Conservation (phyloP, 495 filamentous ascomycete genomes). For the Pseudomonodictys pantanalensis region DNA sequence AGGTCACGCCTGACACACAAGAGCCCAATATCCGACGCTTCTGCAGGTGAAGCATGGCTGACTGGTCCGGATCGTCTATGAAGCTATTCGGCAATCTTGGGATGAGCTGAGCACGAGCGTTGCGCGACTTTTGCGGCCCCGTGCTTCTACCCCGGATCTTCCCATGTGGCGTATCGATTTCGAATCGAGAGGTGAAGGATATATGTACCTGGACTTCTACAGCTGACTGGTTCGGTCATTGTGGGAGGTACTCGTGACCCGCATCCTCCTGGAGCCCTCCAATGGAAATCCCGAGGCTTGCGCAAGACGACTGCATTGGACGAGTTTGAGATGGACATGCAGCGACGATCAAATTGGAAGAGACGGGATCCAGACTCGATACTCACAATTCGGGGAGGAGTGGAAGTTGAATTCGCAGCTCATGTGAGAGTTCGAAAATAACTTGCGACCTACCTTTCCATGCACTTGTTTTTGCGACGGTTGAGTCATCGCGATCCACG, state of each 20-base stretch:
- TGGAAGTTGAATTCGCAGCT: conserved; percentile 1
- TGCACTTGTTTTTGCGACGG: conserved; percentile 4
- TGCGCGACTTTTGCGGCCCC: conserved; percentile 28
- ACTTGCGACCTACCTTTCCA: conserved; percentile 1
- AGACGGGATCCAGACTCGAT: conserved; percentile 3
- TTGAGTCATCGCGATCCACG: conserved; percentile 28
- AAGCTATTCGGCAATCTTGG: background rate
- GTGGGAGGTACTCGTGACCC: conserved; percentile 14
- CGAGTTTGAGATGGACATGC: conserved; percentile 19
- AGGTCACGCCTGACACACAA: background rate
- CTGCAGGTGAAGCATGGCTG: background rate
- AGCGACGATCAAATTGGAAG: conserved; percentile 11
- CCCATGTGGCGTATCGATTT: background rate
- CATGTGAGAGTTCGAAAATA: background rate
- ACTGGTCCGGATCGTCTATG: conserved; percentile 5
- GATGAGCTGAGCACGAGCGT: conserved; percentile 5
- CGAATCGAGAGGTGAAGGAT: conserved; percentile 6
- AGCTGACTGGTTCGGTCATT: conserved; percentile 13
- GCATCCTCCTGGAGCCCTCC: conserved; percentile 1
- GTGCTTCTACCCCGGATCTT: background rate
- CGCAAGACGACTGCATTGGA: conserved; percentile 16
- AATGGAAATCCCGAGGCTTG: background rate
- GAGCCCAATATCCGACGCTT: background rate
- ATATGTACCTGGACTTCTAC: no score
- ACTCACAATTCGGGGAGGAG: background rate